Conservation (phyloP, 2,329 filamentous ascomycete genomes). For the Onygenales sp. region DNA sequence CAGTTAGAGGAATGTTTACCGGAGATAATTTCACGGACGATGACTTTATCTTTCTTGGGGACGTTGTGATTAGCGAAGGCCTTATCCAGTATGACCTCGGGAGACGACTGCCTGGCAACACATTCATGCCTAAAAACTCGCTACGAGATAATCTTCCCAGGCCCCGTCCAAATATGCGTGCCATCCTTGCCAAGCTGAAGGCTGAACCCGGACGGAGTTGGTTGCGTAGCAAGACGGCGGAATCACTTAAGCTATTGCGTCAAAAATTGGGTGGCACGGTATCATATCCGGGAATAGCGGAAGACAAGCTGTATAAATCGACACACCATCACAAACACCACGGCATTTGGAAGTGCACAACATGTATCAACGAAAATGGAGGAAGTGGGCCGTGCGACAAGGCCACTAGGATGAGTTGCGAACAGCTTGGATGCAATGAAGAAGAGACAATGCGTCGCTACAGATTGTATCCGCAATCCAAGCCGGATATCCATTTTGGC, state of each 20-base stretch:
- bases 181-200: constrained; percentile 14
- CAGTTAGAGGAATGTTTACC: constrained; percentile 7
- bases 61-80: constrained; percentile 21
- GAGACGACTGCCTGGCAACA: constrained; percentile 11
- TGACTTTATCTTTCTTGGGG: constrained; percentile 14
- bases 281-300: constrained; percentile 11
- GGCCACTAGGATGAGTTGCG: neutral
- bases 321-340: constrained; percentile 18
- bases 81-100: constrained; percentile 18
- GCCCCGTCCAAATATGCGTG: constrained; percentile 15
- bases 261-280: constrained; percentile 4
- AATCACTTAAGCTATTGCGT: constrained; percentile 11
- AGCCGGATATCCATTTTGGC: constrained; percentile 27
- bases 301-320: constrained; percentile 14
- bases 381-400: neutral
- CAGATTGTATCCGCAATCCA: constrained; percentile 2
- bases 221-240: neutral
- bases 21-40: constrained; percentile 12
- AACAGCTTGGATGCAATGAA: constrained; percentile 9
- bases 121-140: neutral
- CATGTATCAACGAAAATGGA: neutral
- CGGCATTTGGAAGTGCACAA: neutral
- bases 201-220: neutral
- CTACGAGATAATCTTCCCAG: constrained; percentile 11
- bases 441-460: constrained; percentile 5